Percentiles rank a stretch among this genome's conserved stretches.
Evolutionary conservation across 345 rosid genomes (phyloP).

Genomic region (Sonneratia caseolaris): DNA sequence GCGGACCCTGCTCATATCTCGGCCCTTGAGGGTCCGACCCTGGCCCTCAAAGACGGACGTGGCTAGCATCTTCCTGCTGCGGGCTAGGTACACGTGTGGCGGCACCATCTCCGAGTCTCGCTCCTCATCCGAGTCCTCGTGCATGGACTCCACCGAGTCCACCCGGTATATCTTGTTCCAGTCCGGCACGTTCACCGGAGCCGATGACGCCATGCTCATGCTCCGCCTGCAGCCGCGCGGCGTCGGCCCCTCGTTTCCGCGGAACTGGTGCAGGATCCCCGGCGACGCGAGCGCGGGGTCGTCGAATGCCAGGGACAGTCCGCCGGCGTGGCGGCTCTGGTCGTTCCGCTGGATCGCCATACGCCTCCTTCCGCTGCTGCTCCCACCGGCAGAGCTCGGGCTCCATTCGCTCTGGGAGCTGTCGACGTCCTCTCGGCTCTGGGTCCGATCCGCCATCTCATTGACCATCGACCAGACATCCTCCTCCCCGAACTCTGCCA

Average conservation of each 20-base stretch:
- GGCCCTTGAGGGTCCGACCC: conserved; percentile 30
- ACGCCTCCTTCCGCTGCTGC: not conserved
- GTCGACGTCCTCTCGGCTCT: not conserved
- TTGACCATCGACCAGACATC: conserved; percentile 20
- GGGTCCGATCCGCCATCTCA: not conserved
- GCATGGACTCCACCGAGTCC: conserved; percentile 20
- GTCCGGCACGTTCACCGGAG: conserved; percentile 19
- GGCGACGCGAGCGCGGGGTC: conserved; percentile 7
- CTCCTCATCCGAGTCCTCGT: conserved; percentile 15
- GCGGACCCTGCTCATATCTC: conserved; percentile 24
- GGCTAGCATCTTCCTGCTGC: conserved; percentile 14
- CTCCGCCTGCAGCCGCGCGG: not conserved
- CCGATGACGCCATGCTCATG: conserved; percentile 14
- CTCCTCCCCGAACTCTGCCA: conserved; percentile 18
- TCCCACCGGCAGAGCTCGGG: not conserved
- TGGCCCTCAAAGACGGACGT: conserved; percentile 24
- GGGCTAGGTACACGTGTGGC: conserved; percentile 29
- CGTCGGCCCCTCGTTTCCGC: conserved; percentile 6
- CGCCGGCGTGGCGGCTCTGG: conserved; percentile 11
- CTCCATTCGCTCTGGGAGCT: conserved; percentile 1
- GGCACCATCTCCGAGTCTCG: conserved; percentile 17
- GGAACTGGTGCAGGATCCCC: conserved; percentile 17
- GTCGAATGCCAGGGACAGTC: conserved; percentile 21
- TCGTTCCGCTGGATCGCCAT: not conserved
- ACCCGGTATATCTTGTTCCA: conserved; percentile 22